Base-by-base conservation (phyloP, 495 filamentous ascomycete species). In the Daldinia vernicosa region DNA sequence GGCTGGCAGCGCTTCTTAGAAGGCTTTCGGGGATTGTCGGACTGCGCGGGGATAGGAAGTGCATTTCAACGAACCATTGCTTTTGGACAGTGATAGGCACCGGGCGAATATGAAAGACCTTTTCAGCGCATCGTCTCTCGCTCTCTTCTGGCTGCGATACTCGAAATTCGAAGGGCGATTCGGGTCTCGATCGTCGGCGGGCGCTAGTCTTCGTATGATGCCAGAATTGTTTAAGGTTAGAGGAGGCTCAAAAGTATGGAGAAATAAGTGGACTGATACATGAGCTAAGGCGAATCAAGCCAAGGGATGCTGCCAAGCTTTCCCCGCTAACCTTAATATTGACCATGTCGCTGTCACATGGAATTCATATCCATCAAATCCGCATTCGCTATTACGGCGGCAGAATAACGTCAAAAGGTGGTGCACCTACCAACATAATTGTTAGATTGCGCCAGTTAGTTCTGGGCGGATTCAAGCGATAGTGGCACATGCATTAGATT, bases 41-140 rank as follows among this genome's bases (percentile, higher is more conserved):
- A 28, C 26, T 19, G 43, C 30, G 24, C 6, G 14, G 4, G 35
- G 37, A 35, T 35, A 45, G 32, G 37, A 60, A 32, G 24, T 7
- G 47, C 27, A 17, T 24, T 39, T 65, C 9, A 12, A 60, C 33
- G 19, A 53, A 73, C 70, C 70, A 73, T 73, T 69, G 50, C 66
- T 73, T 61, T 51, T 26, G 33, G 63, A 62, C 45, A 61, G 51
- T 52, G 58, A 69, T 69, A 58, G 56, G 65, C 47, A 52, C 64
- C 63, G 54, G 27, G 50, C 8, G 9, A 43, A 57, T 47, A 68
- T 22, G 56, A 57, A 37, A 26, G 28, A 47, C n/a, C n/a, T 32
- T 45, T 55, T 69, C 70, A 68, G 47, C 60, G 70, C 70, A 73
- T 73, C 55, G 58, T 73, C 45, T 4, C 40, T 40, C 11, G 32